Base-by-base conservation (phyloP, 2,329 filamentous ascomycete genomes). In the Xylogone sp. region DNA sequence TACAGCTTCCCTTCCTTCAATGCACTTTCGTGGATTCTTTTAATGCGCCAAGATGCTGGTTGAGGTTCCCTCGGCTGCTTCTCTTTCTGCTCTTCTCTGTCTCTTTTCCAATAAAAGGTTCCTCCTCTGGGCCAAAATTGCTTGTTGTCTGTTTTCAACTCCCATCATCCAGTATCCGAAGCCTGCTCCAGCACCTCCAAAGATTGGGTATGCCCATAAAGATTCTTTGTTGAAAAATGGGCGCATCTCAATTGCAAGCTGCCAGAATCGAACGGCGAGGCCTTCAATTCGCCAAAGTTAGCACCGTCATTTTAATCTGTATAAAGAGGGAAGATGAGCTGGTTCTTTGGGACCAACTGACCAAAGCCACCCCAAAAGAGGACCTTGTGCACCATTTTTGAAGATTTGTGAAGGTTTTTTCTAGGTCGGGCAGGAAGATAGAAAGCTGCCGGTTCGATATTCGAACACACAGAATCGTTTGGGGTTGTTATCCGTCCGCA, bases 131-230 rank as follows among this genome's bases (percentile, higher is more conserved):
- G 79, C 76, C 53, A 99, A 76, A 56, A 91, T 81, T 59, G 82
- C 81, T 61, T 86, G 80, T 74, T 97, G 93, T 68, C 84, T 80
- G 65, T 89, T 77, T 71, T 97, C 90, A 51, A 97, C 89, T 57
- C 90, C 89, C 76, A 92, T 86, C 62, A 99, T 77, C 91, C 93
- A 99, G 79, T 97, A 97, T 62, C 94, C 94, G 74, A 97, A 97
- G 73, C 87, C 90, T 62, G 86, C 92, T 63, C 92, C 92, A 57
- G 90, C 83, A 62, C 82, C 82, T 53, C 86, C 92, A 73, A 94
- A 99, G 62, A 93, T 74, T 50, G 94, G 94, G 76, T 96, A 99
- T 48, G 84, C 90, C 88, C 90, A 95, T 65, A 96, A 83, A 50
- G 87, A 88, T 68, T 87, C 79, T 66, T 80, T 83, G 74, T 87